phyloP scores from a whole-genome alignment of 192 early-diverging fungal genomes.

The Backusella circina region DNA sequence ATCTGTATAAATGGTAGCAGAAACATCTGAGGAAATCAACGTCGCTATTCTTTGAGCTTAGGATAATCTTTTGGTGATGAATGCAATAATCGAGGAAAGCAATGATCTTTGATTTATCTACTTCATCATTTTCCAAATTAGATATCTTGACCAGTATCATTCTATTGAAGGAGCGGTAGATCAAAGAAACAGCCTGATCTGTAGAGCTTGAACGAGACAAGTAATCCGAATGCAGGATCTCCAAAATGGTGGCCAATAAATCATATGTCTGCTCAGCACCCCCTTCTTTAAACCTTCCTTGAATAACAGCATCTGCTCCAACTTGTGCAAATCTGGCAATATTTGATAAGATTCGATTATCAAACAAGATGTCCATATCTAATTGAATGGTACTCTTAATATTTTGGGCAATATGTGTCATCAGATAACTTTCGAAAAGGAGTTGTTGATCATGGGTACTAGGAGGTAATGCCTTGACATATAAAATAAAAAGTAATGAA shows the following conservation, averaged over 20 bases:
- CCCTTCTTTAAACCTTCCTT: conserved; percentile 45
- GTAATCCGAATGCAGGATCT: conserved; percentile 26
- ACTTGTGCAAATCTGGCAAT: conserved; percentile 41
- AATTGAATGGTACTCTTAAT: conserved; percentile 43
- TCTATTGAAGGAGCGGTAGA: conserved; percentile 50
- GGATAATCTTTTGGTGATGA: conserved; percentile 60
- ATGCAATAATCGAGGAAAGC: conserved; percentile 54
- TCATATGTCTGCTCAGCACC: conserved; percentile 43
- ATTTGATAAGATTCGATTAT: conserved; percentile 36
- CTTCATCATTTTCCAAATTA: conserved; percentile 43
- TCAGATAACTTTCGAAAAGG: conserved; percentile 43
- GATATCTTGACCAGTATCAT: conserved; percentile 50
- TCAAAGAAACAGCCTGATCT: conserved; percentile 26
- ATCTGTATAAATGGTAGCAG: conserved; percentile 57
- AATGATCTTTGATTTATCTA: conserved; percentile 28
- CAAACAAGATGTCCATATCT: conserved; percentile 33
- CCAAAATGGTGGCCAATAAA: conserved; percentile 53
- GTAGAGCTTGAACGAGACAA: neutral
- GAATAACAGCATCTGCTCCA: conserved; percentile 43
- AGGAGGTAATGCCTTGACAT: conserved; percentile 30
- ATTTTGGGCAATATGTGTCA: conserved; percentile 36
- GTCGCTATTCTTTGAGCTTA: conserved; percentile 50
- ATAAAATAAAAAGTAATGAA: neutral
- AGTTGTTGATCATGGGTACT: conserved; percentile 33
- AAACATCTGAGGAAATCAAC: conserved; percentile 62